phyloP scores from a whole-genome alignment of 768 basidiomycete genomes.

The Tulasnella sp. region DNA sequence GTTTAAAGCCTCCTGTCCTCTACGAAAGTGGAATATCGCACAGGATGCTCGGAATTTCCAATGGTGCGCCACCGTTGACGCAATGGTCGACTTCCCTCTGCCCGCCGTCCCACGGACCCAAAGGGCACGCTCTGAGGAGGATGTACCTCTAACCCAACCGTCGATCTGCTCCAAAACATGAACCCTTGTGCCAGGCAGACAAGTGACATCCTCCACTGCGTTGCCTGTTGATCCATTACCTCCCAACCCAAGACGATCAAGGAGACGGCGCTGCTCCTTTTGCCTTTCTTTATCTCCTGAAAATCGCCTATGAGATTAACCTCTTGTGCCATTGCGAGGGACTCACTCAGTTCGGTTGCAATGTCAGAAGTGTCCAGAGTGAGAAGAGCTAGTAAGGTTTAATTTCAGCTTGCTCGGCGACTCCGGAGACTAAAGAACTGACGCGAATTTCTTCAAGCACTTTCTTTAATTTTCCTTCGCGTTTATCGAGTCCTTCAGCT shows the following conservation, averaged over 20 bases:
- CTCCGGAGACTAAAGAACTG: background rate
- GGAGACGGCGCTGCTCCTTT: background rate
- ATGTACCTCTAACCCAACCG: background rate
- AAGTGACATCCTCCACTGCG: background rate
- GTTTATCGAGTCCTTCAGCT: background rate
- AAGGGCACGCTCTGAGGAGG: background rate
- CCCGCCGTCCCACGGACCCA: background rate
- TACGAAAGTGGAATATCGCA: background rate
- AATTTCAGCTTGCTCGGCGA: background rate
- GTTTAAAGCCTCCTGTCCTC: background rate
- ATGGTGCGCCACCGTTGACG: background rate
- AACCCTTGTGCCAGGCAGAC: background rate
- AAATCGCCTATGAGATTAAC: background rate
- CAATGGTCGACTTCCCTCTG: background rate
- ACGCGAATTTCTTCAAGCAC: background rate
- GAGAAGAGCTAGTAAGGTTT: background rate
- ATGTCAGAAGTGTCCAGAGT: background rate
- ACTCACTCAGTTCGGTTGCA: background rate
- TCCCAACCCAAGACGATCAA: background rate
- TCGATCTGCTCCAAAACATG: background rate
- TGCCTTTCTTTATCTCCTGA: background rate
- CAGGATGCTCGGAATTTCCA: background rate
- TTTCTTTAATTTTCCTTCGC: background rate
- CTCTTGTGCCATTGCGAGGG: too few relatives aligned
- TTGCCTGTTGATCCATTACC: background rate